Evolutionary conservation across 2,329 filamentous ascomycete genomes (phyloP).

Genomic region (Setomelanomma holmii): DNA sequence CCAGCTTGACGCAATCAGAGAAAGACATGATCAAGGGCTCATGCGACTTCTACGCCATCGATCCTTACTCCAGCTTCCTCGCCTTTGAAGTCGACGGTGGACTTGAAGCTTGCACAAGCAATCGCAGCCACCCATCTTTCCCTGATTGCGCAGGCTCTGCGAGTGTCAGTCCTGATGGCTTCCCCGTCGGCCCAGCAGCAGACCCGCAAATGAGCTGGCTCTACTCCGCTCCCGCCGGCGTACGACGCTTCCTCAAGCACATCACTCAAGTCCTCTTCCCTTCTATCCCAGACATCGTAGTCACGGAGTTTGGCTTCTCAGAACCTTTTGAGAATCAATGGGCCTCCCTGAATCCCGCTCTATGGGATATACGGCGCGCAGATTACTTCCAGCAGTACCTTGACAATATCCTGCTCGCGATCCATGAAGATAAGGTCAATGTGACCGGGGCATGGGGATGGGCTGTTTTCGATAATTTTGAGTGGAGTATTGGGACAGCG

Average conservation of each 20-base stretch:
- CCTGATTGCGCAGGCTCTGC: conserved; percentile 52
- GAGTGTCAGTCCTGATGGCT: conserved; percentile 48
- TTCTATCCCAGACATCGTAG: conserved; percentile 49
- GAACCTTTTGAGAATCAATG: conserved; percentile 51
- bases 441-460: conserved; percentile 53
- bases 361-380: conserved; percentile 52
- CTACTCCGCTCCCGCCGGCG: conserved; percentile 48
- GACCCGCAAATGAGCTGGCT: conserved; percentile 54
- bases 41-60: conserved; percentile 55
- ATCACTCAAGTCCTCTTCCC: conserved; percentile 55
- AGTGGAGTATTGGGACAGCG: conserved; percentile 48
- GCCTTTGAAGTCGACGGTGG: conserved; percentile 42
- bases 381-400: conserved; percentile 53
- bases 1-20: conserved; percentile 47
- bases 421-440: conserved; percentile 49
- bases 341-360: conserved; percentile 35
- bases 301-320: conserved; percentile 52
- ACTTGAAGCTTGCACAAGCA: conserved; percentile 50
- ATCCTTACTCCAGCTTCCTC: conserved; percentile 43
- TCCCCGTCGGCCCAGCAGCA: conserved; percentile 54
- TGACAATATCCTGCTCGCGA: conserved; percentile 50
- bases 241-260: conserved; percentile 52
- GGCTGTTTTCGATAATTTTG: conserved; percentile 53
- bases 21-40: conserved; percentile 53
- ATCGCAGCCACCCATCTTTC: conserved; percentile 49